phyloP scores from a whole-genome alignment of 2,329 filamentous ascomycete genomes.

The Colletotrichum horii region DNA sequence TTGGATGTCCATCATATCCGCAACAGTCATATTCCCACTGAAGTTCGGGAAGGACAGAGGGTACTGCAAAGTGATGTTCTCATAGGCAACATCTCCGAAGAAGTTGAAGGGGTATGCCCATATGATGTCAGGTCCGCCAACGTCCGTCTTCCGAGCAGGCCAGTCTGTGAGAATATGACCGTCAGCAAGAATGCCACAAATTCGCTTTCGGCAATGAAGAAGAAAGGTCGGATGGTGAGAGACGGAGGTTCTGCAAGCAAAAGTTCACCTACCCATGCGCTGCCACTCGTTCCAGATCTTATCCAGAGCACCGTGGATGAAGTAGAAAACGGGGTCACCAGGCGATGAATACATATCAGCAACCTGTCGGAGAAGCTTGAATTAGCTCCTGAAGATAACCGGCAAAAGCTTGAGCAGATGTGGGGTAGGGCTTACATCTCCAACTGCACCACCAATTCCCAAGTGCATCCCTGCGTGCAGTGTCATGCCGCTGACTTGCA shows the following conservation, averaged over 20 bases:
- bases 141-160: conserved; percentile 30
- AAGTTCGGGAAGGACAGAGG: not conserved
- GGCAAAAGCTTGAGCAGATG: rapidly evolving
- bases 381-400: not conserved
- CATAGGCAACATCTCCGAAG: conserved; percentile 33
- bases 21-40: not conserved
- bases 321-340: conserved; percentile 37
- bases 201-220: rapidly evolving
- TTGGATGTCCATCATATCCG: not conserved
- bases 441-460: not conserved
- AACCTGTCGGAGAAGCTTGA: not conserved
- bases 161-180: conserved; percentile 23
- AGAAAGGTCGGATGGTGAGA: rapidly evolving
- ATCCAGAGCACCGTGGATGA: conserved; percentile 31
- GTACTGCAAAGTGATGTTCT: conserved; percentile 35
- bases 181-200: not conserved
- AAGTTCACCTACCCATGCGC: not conserved
- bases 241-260: rapidly evolving
- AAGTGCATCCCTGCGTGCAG: not conserved
- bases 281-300: conserved; percentile 31
- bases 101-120: conserved; percentile 37
- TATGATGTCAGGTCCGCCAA: conserved; percentile 35
- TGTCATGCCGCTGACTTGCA: not conserved
- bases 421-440: not conserved
- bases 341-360: conserved; percentile 15